Conservation (phyloP, 106 monocot species). For the Dendrobium huoshanense region DNA sequence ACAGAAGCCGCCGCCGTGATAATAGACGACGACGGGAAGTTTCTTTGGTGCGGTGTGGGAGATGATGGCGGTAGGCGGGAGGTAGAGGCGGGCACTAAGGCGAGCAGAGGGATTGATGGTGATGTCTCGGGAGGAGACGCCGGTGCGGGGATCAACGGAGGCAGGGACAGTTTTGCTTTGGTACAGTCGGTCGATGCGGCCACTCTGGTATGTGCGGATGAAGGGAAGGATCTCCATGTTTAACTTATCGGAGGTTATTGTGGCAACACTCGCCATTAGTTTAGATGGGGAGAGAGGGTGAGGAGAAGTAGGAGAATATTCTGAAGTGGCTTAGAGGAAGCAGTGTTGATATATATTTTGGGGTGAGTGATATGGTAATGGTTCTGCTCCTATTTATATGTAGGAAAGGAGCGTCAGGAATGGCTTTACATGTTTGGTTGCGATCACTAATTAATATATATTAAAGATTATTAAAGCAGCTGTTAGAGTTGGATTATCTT, state of each 20-base stretch:
- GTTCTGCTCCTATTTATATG: too few relatives aligned
- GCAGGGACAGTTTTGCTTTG: not conserved
- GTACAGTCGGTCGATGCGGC: constrained; percentile 10
- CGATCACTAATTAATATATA: too few relatives aligned
- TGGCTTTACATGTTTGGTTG: too few relatives aligned
- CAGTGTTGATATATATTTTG: too few relatives aligned
- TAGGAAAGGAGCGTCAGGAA: too few relatives aligned
- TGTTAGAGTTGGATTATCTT: too few relatives aligned
- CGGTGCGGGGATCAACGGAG: constrained; percentile 20
- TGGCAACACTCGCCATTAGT: not conserved
- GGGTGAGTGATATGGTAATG: too few relatives aligned
- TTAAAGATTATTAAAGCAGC: too few relatives aligned
- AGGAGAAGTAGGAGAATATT: too few relatives aligned
- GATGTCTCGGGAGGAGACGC: constrained; percentile 15
- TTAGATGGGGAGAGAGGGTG: not conserved
- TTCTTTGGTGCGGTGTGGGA: not conserved
- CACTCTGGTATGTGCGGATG: constrained; percentile 16
- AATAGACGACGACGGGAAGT: constrained; percentile 34
- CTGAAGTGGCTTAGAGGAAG: too few relatives aligned
- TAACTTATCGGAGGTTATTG: not conserved
- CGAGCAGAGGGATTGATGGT: constrained; percentile 7
- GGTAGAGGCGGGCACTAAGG: constrained; percentile 21
- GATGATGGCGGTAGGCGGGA: constrained; percentile 3
- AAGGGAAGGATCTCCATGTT: constrained; percentile 9
- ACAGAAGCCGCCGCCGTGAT: constrained; percentile 44